Evolutionary conservation across 179 eudicot genomes (phyloP).

Genomic region (Heliamphora pulchella): DNA sequence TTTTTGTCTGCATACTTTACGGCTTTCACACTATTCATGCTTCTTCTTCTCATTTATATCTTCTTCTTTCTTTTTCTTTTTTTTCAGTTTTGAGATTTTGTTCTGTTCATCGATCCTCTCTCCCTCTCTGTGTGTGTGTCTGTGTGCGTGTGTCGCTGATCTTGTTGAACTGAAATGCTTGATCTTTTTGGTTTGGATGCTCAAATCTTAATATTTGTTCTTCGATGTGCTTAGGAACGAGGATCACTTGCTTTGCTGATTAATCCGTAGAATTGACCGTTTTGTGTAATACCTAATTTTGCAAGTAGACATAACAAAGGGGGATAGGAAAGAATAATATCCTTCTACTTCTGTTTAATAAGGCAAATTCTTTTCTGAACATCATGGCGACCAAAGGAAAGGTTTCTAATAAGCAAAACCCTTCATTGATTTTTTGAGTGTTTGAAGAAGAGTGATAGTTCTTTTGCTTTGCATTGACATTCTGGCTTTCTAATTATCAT

Average conservation of each 20-base stretch:
- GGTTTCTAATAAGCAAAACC: not conserved
- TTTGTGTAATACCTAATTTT: not conserved
- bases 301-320: not conserved
- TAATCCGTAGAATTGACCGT: not conserved
- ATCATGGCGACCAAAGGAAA: not conserved
- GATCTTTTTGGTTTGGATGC: not conserved
- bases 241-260: not conserved
- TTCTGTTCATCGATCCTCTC: not conserved
- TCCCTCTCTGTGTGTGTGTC: not conserved
- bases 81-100: not conserved
- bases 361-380: not conserved
- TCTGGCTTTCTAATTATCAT: too few relatives aligned
- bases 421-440: not conserved
- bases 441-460: not conserved
- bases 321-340: not conserved
- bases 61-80: not conserved
- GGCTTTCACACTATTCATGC: constrained; percentile 12
- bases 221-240: not conserved
- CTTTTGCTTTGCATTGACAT: not conserved
- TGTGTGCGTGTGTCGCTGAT: not conserved
- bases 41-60: not conserved
- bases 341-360: not conserved
- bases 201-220: constrained; percentile 5
- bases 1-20: constrained; percentile 8
- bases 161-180: not conserved